These are phyloP conservation scores for Talaromyces albobiverticillius DNA, from an alignment of 2,329 filamentous ascomycete species.

Conservation along the genomic window DNA sequence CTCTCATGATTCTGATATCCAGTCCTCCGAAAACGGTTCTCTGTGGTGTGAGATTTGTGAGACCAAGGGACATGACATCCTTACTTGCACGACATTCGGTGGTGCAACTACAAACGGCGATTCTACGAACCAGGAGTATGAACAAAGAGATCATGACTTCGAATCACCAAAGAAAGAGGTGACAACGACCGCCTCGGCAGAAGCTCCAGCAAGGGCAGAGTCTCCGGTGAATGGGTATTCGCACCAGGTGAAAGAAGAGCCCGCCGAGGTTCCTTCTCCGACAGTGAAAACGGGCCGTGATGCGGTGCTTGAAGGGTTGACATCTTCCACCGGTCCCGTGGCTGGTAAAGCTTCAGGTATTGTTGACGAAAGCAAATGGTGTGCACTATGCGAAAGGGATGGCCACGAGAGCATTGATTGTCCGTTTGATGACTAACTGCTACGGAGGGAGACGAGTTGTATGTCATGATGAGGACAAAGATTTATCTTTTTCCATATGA, in stretches of 20 bases:
- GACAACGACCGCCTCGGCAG: background rate
- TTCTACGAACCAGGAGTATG: background rate
- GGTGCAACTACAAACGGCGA: slow-evolving; percentile 34
- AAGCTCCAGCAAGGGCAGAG: background rate
- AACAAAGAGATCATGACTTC: background rate
- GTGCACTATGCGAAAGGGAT: slow-evolving; percentile 91
- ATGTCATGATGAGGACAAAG: slow-evolving; percentile 3
- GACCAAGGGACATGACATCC: slow-evolving; percentile 84
- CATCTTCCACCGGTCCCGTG: slow-evolving; percentile 57
- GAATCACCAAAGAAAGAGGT: background rate
- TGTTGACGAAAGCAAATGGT: slow-evolving; percentile 88
- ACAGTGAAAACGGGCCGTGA: slow-evolving; percentile 39
- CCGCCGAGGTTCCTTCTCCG: slow-evolving; percentile 21
- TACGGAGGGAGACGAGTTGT: slow-evolving; percentile 5
- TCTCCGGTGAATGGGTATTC: background rate
- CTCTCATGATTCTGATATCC: slow-evolving; percentile 40
- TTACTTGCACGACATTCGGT: slow-evolving; percentile 84
- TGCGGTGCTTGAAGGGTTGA: slow-evolving; percentile 39
- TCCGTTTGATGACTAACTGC: slow-evolving; percentile 71
- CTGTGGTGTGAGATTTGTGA: slow-evolving; percentile 97
- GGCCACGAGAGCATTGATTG: slow-evolving; percentile 96
- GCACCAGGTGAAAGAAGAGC: slow-evolving; percentile 5
- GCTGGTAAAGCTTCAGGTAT: slow-evolving; percentile 76
- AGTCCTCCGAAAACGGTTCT: slow-evolving; percentile 68
- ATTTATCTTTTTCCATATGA: slow-evolving; percentile 3